These are phyloP conservation scores for Antrodiella citrinella DNA, from an alignment of 768 basidiomycete species.

Conservation along the genomic window DNA sequence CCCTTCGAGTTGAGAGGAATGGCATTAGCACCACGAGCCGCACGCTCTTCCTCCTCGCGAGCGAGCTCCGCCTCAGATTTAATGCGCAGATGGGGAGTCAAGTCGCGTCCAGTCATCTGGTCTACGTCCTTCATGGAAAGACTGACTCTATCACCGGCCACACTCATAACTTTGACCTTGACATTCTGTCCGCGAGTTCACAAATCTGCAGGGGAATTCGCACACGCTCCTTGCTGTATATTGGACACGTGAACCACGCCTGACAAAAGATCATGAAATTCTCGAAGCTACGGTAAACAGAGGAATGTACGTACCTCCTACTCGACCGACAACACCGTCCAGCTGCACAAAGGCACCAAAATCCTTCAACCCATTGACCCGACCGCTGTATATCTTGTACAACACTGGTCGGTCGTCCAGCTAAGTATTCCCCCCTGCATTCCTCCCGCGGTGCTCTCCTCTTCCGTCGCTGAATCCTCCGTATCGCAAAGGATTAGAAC, in stretches of 20 bases:
- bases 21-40: constrained; percentile 77
- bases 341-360: constrained; percentile 93
- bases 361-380: constrained; percentile 80
- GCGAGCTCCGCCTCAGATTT: constrained; percentile 86
- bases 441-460: constrained; percentile 32
- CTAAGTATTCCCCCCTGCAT: constrained; percentile 27
- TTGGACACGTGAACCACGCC: constrained; percentile 98
- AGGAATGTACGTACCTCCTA: constrained; percentile 63
- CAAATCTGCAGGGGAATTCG: constrained; percentile 81
- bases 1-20: constrained; percentile 61
- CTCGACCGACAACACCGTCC: constrained; percentile 79
- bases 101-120: constrained; percentile 80
- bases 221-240: constrained; percentile 78
- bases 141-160: constrained; percentile 71
- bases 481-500: constrained; percentile 54
- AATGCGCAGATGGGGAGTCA: constrained; percentile 91
- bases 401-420: constrained; percentile 80
- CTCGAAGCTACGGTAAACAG: background rate
- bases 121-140: constrained; percentile 99
- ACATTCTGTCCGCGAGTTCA: constrained; percentile 78
- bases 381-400: constrained; percentile 92
- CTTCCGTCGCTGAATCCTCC: constrained; percentile 36
- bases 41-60: constrained; percentile 63
- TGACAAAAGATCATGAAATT: constrained; percentile 24
- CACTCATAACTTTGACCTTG: constrained; percentile 95